phyloP scores from a whole-genome alignment of 371 early-diverging fungal species.

The Mucor racemosus region DNA sequence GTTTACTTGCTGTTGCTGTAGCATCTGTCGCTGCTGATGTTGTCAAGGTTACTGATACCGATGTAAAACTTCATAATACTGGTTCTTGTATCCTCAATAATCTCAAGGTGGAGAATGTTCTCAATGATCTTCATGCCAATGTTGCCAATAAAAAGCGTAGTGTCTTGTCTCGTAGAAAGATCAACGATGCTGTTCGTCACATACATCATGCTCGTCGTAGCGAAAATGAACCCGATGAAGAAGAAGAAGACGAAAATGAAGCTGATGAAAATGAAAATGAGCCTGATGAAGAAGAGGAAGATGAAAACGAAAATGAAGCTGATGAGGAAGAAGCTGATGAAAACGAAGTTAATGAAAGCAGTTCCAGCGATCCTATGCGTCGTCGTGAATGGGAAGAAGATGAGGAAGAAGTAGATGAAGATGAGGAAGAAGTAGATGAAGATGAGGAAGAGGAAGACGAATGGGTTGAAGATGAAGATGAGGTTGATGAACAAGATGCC shows the following conservation, averaged over 20 bases:
- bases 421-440: no score
- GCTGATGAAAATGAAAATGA: neutral
- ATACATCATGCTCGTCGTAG: neutral
- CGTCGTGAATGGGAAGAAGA: neutral
- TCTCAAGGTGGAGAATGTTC: neutral
- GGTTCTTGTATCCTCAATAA: neutral
- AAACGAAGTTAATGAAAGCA: neutral
- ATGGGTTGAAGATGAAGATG: neutral
- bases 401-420: no score
- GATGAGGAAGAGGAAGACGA: no score
- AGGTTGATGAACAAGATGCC: neutral
- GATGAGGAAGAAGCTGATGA: constrained; percentile 1
- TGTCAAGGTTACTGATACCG: constrained; percentile 1
- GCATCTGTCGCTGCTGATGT: neutral
- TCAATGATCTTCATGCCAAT: neutral
- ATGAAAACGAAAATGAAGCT: neutral
- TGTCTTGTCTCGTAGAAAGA: neutral
- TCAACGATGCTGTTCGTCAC: neutral
- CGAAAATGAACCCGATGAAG: neutral
- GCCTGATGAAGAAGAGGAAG: neutral
- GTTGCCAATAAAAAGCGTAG: constrained; percentile 1
- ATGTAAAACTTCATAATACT: neutral
- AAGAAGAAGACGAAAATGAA: neutral
- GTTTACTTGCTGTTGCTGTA: neutral
- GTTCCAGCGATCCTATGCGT: neutral